phyloP scores from a whole-genome alignment of 139 green algal species.

The Coelastrella sp. region DNA sequence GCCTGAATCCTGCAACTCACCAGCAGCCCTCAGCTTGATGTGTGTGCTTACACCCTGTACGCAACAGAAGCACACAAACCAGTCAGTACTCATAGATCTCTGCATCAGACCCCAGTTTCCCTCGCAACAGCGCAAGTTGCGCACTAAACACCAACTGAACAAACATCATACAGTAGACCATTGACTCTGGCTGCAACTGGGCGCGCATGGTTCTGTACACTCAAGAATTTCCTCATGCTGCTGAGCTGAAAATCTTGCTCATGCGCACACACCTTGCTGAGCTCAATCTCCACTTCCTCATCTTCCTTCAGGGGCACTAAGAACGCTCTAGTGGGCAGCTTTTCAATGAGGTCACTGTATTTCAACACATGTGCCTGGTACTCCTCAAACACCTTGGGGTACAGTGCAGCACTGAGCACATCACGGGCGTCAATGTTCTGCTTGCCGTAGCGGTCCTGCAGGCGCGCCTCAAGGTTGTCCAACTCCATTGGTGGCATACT shows the following conservation, averaged over 20 bases:
- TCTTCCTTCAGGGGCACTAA: constrained; percentile 87
- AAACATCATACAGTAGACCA: too few relatives aligned
- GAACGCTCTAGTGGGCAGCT: constrained; percentile 91
- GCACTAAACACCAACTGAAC: too few relatives aligned
- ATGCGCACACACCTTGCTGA: constrained; percentile 59
- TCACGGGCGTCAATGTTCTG: constrained; percentile 73
- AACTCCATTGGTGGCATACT: constrained; percentile 77
- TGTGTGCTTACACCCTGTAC: constrained; percentile 44
- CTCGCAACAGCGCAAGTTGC: too few relatives aligned
- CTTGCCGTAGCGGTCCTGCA: constrained; percentile 76
- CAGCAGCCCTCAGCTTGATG: constrained; percentile 86
- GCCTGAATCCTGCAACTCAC: constrained; percentile 82
- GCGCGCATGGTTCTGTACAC: too few relatives aligned
- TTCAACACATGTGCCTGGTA: constrained; percentile 72
- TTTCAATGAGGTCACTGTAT: constrained; percentile 79
- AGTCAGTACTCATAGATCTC: neutral
- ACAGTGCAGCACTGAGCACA: constrained; percentile 86
- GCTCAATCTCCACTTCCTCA: constrained; percentile 86
- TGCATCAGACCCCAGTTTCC: too few relatives aligned
- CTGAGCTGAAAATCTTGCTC: too few relatives aligned
- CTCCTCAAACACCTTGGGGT: constrained; percentile 91
- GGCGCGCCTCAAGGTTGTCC: constrained; percentile 64
- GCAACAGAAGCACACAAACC: neutral
- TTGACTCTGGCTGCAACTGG: too few relatives aligned
- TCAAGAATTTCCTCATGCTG: too few relatives aligned